These are phyloP conservation scores for Neofusicoccum parvum DNA, from an alignment of 2,329 filamentous ascomycete genomes.

Conservation along the genomic window DNA sequence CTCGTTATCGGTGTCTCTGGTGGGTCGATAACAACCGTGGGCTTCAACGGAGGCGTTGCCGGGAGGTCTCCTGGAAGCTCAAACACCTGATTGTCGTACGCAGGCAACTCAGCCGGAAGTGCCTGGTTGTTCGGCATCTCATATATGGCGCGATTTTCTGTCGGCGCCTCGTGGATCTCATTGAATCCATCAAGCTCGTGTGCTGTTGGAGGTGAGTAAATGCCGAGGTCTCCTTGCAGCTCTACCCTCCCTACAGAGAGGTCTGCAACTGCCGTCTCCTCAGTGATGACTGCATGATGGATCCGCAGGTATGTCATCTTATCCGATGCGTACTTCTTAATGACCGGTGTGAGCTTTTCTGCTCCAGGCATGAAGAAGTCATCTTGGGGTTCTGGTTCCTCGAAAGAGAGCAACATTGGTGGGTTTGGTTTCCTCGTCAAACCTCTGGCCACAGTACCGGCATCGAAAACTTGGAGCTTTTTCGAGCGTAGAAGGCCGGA, in stretches of 20 bases:
- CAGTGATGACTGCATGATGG: slow-evolving; percentile 58
- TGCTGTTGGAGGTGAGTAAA: slow-evolving; percentile 27
- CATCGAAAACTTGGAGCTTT: slow-evolving; percentile 58
- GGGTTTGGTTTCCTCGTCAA: slow-evolving; percentile 25
- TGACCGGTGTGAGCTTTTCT: slow-evolving; percentile 56
- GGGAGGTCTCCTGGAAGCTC: slow-evolving; percentile 15
- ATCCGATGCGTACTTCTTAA: slow-evolving; percentile 50
- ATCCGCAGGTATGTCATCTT: slow-evolving; percentile 57
- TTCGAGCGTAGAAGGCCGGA: slow-evolving; percentile 55
- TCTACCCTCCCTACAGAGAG: slow-evolving; percentile 25
- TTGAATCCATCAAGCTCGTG: slow-evolving; percentile 32
- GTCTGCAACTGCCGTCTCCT: slow-evolving; percentile 37
- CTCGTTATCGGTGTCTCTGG: slow-evolving; percentile 35
- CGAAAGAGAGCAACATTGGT: slow-evolving; percentile 17
- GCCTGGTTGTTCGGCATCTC: slow-evolving; percentile 43
- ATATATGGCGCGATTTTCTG: slow-evolving; percentile 33
- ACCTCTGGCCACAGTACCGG: slow-evolving; percentile 49
- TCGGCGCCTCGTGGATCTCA: slow-evolving; percentile 37
- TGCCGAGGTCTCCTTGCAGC: slow-evolving; percentile 29
- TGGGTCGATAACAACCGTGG: slow-evolving; percentile 28
- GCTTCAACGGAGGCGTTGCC: slow-evolving; percentile 1
- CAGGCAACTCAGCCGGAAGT: neutral
- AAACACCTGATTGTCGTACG: neutral
- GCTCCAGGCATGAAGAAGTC: slow-evolving; percentile 47
- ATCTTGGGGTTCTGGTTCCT: slow-evolving; percentile 21